Conservation (phyloP, 78 protist genomes). For the Capsaspora owczarzaki region DNA sequence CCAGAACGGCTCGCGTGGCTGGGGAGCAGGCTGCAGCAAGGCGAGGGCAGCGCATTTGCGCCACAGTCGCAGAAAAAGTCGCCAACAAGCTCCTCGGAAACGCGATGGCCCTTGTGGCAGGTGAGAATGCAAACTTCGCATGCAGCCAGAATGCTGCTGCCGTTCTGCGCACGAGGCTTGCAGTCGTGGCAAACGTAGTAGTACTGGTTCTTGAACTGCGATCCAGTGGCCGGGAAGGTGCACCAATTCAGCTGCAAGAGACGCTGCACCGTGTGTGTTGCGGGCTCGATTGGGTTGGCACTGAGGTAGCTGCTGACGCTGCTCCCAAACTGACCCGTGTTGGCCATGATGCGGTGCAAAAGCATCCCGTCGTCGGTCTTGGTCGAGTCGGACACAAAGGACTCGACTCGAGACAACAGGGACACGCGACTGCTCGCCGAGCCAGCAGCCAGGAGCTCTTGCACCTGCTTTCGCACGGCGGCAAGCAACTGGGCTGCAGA, state of each 20-base stretch:
- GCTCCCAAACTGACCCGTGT: no score
- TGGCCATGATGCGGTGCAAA: neutral
- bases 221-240: neutral
- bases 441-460: no score
- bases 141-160: neutral
- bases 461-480: no score
- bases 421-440: no score
- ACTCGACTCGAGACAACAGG: no score
- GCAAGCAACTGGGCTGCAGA: no score
- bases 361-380: no score
- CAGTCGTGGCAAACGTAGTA: neutral
- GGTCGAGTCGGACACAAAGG: no score
- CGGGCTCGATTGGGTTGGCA: neutral
- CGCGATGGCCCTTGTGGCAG: conserved; percentile 3
- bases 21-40: neutral
- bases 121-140: neutral
- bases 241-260: neutral
- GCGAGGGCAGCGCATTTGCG: neutral
- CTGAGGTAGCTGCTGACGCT: no score
- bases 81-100: neutral
- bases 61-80: neutral
- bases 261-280: neutral
- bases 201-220: neutral
- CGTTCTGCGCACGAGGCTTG: neutral
- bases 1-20: neutral